Percentiles rank a stretch among this genome's conserved stretches.
Evolutionary conservation across 2,329 filamentous ascomycete species (phyloP).

Genomic region (Tolypocladium tropicale): DNA sequence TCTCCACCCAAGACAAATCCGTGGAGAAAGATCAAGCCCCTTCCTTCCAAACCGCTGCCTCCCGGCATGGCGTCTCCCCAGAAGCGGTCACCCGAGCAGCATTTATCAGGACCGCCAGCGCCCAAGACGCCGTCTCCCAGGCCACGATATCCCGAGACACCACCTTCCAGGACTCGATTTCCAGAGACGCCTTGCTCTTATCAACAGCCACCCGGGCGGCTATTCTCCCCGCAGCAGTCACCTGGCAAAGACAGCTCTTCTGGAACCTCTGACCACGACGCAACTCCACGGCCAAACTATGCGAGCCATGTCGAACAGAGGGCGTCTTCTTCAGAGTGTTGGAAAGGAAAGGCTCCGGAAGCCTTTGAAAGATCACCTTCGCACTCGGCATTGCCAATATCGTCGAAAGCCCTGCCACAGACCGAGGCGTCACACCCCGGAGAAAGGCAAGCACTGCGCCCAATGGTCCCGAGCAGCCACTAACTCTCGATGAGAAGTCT

Average conservation of each 20-base stretch:
- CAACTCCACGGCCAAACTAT: not conserved
- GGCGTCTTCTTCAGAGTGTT: not conserved
- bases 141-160: not conserved
- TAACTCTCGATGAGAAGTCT: constrained; percentile 10
- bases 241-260: constrained; percentile 1
- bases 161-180: not conserved
- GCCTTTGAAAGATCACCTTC: not conserved
- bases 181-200: not conserved
- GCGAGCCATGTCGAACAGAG: not conserved
- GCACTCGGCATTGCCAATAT: not conserved
- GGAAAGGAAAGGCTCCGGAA: not conserved
- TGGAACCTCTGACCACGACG: not conserved
- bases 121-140: not conserved
- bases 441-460: constrained; percentile 10
- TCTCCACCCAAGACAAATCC: constrained; percentile 23
- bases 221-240: too few relatives aligned
- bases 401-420: constrained; percentile 13
- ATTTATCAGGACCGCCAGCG: too few relatives aligned
- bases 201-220: not conserved
- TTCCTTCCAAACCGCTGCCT: not conserved
- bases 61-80: not conserved
- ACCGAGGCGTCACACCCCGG: constrained; percentile 15
- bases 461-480: not conserved
- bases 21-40: constrained; percentile 11
- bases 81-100: not conserved